These are phyloP conservation scores for Inga laurina DNA, from an alignment of 306 rosid species.

Conservation along the genomic window DNA sequence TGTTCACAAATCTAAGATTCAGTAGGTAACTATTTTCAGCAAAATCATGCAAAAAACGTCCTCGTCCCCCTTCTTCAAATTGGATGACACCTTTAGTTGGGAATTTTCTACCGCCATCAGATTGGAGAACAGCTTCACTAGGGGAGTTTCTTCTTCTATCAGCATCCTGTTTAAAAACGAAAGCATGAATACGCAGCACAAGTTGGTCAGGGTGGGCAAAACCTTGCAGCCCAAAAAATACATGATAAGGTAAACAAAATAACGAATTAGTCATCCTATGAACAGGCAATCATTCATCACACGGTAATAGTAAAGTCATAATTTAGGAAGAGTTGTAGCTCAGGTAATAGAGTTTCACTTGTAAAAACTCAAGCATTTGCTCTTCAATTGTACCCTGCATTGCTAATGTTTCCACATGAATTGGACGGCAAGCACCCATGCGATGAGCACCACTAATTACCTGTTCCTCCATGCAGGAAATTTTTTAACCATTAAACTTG, in stretches of 20 bases:
- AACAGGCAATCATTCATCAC: neutral
- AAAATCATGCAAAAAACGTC: constrained; percentile 85
- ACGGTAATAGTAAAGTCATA: neutral
- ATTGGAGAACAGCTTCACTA: constrained; percentile 48
- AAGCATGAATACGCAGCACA: constrained; percentile 6
- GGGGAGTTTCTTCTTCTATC: constrained; percentile 59
- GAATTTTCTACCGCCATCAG: constrained; percentile 49
- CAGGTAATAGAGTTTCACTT: constrained; percentile 48
- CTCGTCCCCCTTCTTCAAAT: constrained; percentile 65
- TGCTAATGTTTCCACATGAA: constrained; percentile 89
- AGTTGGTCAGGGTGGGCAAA: neutral
- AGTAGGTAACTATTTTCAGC: constrained; percentile 81
- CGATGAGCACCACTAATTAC: constrained; percentile 99
- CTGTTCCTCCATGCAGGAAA: constrained; percentile 92
- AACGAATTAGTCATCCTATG: neutral
- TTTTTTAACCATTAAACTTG: constrained; percentile 27
- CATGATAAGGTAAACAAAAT: constrained; percentile 8
- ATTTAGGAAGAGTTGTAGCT: constrained; percentile 9
- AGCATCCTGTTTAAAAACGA: constrained; percentile 61
- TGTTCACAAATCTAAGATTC: constrained; percentile 67
- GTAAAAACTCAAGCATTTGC: constrained; percentile 82
- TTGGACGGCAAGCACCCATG: constrained; percentile 97
- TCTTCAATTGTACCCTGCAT: constrained; percentile 97
- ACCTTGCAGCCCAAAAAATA: neutral
- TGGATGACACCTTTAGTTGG: constrained; percentile 52